Conservation (phyloP, 2,329 filamentous ascomycete genomes). For the Cordyceps tenuipes region DNA sequence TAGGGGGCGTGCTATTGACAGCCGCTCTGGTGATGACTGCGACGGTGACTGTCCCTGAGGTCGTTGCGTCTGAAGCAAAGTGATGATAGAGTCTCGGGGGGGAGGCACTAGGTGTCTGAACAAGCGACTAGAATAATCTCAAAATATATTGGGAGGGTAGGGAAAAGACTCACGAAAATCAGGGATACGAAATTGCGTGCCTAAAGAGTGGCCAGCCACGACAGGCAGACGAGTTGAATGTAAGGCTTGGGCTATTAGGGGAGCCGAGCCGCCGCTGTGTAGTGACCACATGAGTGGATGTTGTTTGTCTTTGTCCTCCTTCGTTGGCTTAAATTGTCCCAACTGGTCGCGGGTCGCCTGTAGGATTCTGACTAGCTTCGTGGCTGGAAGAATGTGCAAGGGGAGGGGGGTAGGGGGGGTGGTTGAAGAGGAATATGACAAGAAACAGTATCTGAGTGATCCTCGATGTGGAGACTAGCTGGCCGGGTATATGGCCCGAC, state of each 20-base stretch:
- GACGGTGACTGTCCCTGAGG: background rate
- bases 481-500: background rate
- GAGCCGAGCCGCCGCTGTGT: no score
- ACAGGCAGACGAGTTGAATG: background rate
- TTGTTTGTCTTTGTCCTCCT: no score
- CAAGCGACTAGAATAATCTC: no score
- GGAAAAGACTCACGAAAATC: background rate
- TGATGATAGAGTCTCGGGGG: background rate
- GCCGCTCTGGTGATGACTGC: background rate
- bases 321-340: no score
- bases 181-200: background rate
- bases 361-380: no score
- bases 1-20: background rate
- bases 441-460: background rate
- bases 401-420: no score
- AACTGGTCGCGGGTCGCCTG: no score
- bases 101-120: no score
- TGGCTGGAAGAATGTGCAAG: no score
- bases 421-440: background rate
- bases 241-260: background rate
- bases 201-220: background rate
- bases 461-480: background rate
- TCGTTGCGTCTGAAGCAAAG: background rate
- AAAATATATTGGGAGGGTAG: background rate
- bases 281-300: no score